Percentiles rank a stretch among this genome's conserved stretches.
phyloP scores from a whole-genome alignment of 805 yeast genomes.

The Yarrowia bubula region DNA sequence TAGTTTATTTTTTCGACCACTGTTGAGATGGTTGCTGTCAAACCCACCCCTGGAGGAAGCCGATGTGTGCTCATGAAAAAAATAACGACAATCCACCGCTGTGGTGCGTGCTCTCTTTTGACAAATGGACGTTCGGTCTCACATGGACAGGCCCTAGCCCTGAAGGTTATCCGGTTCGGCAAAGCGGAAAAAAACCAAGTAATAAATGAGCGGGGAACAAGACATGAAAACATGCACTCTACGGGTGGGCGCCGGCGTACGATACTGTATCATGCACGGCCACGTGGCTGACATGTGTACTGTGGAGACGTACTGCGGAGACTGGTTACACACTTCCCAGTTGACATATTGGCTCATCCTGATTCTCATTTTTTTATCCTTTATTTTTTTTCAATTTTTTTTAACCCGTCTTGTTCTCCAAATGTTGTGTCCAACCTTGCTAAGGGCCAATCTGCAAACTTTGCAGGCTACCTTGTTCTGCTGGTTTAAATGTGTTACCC shows the following conservation, averaged over 20 bases:
- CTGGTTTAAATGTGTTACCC: conserved; percentile 2
- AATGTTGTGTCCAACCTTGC: not conserved
- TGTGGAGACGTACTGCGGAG: too few relatives aligned
- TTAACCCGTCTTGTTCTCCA: not conserved
- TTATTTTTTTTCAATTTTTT: not conserved
- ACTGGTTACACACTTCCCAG: not conserved
- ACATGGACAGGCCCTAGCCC: conserved; percentile 2
- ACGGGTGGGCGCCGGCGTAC: not conserved
- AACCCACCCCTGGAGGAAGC: not conserved
- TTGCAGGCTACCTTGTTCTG: not conserved
- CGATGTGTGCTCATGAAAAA: not conserved
- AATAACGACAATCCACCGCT: not conserved
- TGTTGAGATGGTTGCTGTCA: not conserved
- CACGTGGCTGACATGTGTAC: not conserved
- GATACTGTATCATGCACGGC: not conserved
- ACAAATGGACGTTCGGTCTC: not conserved
- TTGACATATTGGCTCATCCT: not conserved
- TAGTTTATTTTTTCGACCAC: not conserved
- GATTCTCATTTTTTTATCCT: not conserved
- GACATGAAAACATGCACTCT: not conserved
- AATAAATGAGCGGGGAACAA: not conserved
- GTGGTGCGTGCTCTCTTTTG: conserved; percentile 8
- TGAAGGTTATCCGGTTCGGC: conserved; percentile 22
- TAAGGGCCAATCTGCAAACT: not conserved
- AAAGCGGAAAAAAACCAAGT: not conserved